Conservation (phyloP, 805 yeast genomes). For the Wickerhamiella kurtzmanii region DNA sequence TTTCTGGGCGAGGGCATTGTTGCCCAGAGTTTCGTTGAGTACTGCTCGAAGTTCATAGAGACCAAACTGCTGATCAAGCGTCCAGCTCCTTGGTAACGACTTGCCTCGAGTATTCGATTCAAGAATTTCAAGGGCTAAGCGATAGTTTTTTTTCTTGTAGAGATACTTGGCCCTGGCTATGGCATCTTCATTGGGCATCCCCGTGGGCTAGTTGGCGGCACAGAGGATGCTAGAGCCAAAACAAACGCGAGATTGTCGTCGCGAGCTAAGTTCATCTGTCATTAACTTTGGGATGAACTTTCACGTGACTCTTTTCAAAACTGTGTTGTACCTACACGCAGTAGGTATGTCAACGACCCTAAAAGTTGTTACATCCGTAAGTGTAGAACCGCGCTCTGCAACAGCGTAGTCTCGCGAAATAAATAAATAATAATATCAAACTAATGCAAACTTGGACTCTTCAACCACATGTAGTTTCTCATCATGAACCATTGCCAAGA, state of each 20-base stretch:
- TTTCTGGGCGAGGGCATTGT: conserved; percentile 6
- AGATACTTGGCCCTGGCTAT: conserved; percentile 12
- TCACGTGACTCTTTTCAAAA: background rate
- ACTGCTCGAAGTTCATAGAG: conserved; percentile 15
- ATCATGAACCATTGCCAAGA: conserved; percentile 33
- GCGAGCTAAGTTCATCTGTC: no score
- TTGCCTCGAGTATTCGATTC: conserved; percentile 7
- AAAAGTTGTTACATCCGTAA: background rate
- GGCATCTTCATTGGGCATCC: conserved; percentile 7
- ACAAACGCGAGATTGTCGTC: no score
- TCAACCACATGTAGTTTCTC: conserved; percentile 26
- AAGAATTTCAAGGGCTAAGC: conserved; percentile 14
- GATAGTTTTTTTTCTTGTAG: conserved; percentile 8
- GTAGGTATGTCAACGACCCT: background rate
- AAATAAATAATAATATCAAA: background rate
- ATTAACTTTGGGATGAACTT: no score
- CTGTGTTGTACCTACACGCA: background rate
- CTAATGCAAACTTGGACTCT: conserved; percentile 26
- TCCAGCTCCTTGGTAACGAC: background rate
- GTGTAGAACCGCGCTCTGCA: background rate
- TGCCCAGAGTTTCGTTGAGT: conserved; percentile 12
- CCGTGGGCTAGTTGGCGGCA: no score
- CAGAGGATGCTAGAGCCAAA: no score
- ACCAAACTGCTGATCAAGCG: conserved; percentile 5
- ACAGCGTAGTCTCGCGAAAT: no score